A percentile compares a stretch with the other conserved stretches of the same genome.
Conservation (phyloP, 805 yeast species). For the Saturnispora zaruensis region DNA sequence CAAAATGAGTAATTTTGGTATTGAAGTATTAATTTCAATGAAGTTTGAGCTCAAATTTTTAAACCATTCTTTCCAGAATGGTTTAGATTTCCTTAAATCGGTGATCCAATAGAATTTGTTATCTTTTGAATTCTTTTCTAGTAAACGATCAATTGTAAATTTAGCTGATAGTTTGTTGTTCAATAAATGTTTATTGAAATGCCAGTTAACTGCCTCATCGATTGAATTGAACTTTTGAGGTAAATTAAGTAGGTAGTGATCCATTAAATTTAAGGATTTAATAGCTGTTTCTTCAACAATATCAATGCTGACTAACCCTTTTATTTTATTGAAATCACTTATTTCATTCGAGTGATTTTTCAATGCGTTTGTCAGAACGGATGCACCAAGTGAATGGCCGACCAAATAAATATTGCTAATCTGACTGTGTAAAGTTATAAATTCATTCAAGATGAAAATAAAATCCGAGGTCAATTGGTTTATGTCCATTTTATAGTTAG, state of each 20-base stretch:
- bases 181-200: conserved; percentile 46
- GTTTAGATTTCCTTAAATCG: conserved; percentile 50
- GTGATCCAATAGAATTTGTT: conserved; percentile 46
- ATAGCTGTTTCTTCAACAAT: conserved; percentile 93
- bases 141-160: conserved; percentile 69
- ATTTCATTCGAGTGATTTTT: conserved; percentile 13
- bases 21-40: conserved; percentile 27
- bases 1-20: conserved; percentile 64
- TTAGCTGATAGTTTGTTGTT: conserved; percentile 54
- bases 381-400: conserved; percentile 93
- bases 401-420: conserved; percentile 41
- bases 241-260: conserved; percentile 50
- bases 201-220: conserved; percentile 74
- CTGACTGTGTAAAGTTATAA: conserved; percentile 23
- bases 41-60: conserved; percentile 48
- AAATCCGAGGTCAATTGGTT: conserved; percentile 53
- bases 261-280: conserved; percentile 58
- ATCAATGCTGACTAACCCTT: conserved; percentile 75
- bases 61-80: conserved; percentile 85
- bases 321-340: conserved; percentile 27
- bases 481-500: conserved; percentile 35
- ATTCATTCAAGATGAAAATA: conserved; percentile 34
- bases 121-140: conserved; percentile 23
- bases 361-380: conserved; percentile 57
- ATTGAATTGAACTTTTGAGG: conserved; percentile 51